phyloP scores from a whole-genome alignment of 495 filamentous ascomycete genomes.

The Penicillium atrosanguineum region DNA sequence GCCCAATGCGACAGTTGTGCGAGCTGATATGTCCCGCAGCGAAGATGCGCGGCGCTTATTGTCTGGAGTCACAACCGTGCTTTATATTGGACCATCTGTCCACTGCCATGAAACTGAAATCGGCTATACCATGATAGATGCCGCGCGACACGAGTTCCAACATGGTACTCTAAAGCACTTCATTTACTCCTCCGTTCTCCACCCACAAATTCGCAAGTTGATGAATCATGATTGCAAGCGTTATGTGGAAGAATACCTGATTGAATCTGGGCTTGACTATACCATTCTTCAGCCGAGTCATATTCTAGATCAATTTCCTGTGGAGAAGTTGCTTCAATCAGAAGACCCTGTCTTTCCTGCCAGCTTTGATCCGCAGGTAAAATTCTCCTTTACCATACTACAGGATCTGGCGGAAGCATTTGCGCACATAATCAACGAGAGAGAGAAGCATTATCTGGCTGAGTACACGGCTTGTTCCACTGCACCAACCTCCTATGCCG shows the following conservation, averaged over 20 bases:
- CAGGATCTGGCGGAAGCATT: constrained; percentile 24
- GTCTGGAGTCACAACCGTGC: no score
- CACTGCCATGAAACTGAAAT: neutral
- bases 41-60: no score
- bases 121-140: constrained; percentile 15
- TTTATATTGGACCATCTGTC: no score
- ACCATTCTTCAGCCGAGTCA: constrained; percentile 35
- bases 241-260: constrained; percentile 31
- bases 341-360: constrained; percentile 11
- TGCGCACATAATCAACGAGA: constrained; percentile 20
- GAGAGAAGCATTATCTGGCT: constrained; percentile 29
- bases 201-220: constrained; percentile 31
- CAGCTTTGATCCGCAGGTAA: constrained; percentile 16
- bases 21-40: neutral
- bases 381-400: constrained; percentile 21
- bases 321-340: constrained; percentile 15
- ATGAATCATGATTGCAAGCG: constrained; percentile 36
- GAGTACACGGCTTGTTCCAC: constrained; percentile 32
- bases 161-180: constrained; percentile 24
- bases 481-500: constrained; percentile 10
- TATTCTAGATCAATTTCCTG: constrained; percentile 30
- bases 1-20: neutral
- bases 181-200: constrained; percentile 25
- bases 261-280: constrained; percentile 25
- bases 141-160: constrained; percentile 17